These are phyloP conservation scores for Cucurbitaria berberidis DNA, from an alignment of 2,329 filamentous ascomycete species.

Conservation along the genomic window DNA sequence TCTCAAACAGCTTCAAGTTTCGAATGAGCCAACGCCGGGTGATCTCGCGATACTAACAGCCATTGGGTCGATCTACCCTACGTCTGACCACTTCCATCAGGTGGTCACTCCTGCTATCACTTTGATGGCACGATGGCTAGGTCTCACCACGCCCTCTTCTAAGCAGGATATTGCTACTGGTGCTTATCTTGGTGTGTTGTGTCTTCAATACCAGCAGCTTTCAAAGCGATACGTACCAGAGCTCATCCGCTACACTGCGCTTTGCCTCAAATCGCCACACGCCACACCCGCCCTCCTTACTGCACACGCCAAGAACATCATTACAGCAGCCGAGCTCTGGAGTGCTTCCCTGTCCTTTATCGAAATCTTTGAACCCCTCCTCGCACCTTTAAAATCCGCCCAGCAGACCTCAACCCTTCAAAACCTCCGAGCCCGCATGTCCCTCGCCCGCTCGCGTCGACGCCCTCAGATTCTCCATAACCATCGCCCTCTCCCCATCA, in stretches of 20 bases:
- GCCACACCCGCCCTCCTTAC: constrained; percentile 57
- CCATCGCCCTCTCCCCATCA: constrained; percentile 87
- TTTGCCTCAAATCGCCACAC: constrained; percentile 64
- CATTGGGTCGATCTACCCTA: constrained; percentile 84
- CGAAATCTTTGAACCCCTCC: constrained; percentile 75
- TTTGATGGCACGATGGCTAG: constrained; percentile 81
- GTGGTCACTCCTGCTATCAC: constrained; percentile 90
- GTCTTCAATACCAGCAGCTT: constrained; percentile 79
- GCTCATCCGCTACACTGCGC: constrained; percentile 78
- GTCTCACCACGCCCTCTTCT: constrained; percentile 71
- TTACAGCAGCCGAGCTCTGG: constrained; percentile 75
- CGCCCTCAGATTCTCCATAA: constrained; percentile 86
- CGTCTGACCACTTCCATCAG: constrained; percentile 96
- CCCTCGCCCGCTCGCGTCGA: constrained; percentile 68
- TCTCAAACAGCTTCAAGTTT: constrained; percentile 63
- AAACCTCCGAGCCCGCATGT: constrained; percentile 67
- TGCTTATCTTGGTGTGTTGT: constrained; percentile 78
- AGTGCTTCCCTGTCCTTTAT: constrained; percentile 72
- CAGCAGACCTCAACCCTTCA: constrained; percentile 59
- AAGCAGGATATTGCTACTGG: constrained; percentile 74
- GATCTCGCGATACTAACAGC: constrained; percentile 86
- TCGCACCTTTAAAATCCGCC: constrained; percentile 41
- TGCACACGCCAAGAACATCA: constrained; percentile 70
- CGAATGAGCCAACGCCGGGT: constrained; percentile 64
- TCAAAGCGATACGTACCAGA: constrained; percentile 91